Conservation (phyloP, 2,329 filamentous ascomycete genomes). For the Lizonia empirigonia region DNA sequence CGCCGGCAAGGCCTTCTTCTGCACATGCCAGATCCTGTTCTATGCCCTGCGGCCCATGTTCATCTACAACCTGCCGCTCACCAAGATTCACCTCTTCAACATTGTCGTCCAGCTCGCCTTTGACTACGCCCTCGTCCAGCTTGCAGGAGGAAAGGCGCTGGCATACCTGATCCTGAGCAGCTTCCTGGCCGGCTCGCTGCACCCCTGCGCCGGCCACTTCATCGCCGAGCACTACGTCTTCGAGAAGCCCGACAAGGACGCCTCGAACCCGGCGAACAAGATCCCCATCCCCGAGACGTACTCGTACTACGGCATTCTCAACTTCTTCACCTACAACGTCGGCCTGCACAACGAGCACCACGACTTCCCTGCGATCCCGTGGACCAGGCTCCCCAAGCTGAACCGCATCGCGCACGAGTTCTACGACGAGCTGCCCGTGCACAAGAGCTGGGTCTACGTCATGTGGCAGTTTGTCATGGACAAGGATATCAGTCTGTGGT, state of each 20-base stretch:
- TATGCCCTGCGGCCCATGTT: constrained; percentile 96
- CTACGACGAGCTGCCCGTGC: constrained; percentile 83
- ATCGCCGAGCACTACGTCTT: constrained; percentile 86
- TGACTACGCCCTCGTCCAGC: constrained; percentile 70
- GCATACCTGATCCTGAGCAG: constrained; percentile 86
- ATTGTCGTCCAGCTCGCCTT: constrained; percentile 77
- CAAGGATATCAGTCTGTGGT: constrained; percentile 85
- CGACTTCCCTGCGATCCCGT: constrained; percentile 95
- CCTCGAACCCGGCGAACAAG: constrained; percentile 57
- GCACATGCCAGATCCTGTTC: constrained; percentile 98
- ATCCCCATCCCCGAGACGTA: constrained; percentile 83
- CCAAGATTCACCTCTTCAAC: constrained; percentile 82
- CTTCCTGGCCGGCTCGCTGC: constrained; percentile 90
- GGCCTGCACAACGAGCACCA: constrained; percentile 99
- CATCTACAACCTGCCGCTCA: constrained; percentile 87
- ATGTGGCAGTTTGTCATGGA: constrained; percentile 97
- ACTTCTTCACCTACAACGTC: constrained; percentile 94
- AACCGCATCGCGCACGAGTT: constrained; percentile 86
- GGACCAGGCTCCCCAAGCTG: constrained; percentile 81
- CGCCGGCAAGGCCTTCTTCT: constrained; percentile 97
- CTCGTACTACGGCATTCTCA: constrained; percentile 93
- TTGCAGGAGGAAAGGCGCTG: constrained; percentile 67
- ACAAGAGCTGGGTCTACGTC: constrained; percentile 89
- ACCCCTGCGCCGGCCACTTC: constrained; percentile 95
- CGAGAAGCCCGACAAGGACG: constrained; percentile 58